phyloP scores from a whole-genome alignment of 1,284 basidiomycete species.

The Porogramme epimiltina region DNA sequence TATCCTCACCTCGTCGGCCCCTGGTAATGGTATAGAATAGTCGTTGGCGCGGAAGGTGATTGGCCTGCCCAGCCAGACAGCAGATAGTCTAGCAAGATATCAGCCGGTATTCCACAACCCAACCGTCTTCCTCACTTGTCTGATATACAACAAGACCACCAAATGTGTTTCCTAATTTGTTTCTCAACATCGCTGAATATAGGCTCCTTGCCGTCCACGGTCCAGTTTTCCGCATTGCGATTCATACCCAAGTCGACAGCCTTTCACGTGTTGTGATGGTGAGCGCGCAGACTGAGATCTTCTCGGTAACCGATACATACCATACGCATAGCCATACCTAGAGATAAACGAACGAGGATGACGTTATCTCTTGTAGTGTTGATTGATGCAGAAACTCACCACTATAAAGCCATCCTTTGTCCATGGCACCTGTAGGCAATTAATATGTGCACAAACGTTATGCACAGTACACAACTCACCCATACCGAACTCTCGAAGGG shows the following conservation, averaged over 20 bases:
- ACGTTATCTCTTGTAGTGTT: too few species aligned
- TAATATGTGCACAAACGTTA: too few species aligned
- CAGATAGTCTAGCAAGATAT: slow-evolving; percentile 24
- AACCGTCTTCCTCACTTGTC: slow-evolving; percentile 74
- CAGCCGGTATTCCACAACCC: background rate
- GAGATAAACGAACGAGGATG: background rate
- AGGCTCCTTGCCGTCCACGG: slow-evolving; percentile 57
- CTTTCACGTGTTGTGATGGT: too few species aligned
- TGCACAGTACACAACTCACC: slow-evolving; percentile 46
- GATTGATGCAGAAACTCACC: too few species aligned
- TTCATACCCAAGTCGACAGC: slow-evolving; percentile 85
- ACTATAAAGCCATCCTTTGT: slow-evolving; percentile 49
- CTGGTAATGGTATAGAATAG: slow-evolving; percentile 21
- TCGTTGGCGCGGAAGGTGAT: slow-evolving; percentile 29
- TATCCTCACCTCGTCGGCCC: slow-evolving; percentile 9
- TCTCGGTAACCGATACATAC: slow-evolving; percentile 35
- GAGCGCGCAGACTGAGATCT: too few species aligned
- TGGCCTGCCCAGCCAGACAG: slow-evolving; percentile 32
- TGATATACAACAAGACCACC: slow-evolving; percentile 78
- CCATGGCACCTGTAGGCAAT: too few species aligned
- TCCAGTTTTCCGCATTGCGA: slow-evolving; percentile 78
- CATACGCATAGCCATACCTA: slow-evolving; percentile 80
- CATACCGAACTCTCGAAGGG: slow-evolving; percentile 82
- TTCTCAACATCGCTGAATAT: slow-evolving; percentile 78
- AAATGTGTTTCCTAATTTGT: slow-evolving; percentile 77